Conservation (phyloP, 2,329 filamentous ascomycete species). For the Aureobasidium sp. region DNA sequence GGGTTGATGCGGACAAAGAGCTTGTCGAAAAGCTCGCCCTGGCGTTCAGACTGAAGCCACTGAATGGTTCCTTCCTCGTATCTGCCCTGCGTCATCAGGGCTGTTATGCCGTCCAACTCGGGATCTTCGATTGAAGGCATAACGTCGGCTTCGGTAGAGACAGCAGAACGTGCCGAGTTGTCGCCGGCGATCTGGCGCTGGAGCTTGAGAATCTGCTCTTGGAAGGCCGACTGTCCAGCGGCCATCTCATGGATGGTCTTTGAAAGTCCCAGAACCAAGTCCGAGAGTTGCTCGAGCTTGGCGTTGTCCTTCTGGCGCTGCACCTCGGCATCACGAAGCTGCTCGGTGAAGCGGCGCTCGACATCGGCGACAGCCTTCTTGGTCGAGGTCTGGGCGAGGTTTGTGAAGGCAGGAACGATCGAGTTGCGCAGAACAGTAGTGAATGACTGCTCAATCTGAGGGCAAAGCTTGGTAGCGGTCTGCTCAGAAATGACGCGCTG, state of each 20-base stretch:
- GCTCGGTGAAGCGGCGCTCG: constrained; percentile 51
- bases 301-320: constrained; percentile 48
- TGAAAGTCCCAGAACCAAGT: constrained; percentile 58
- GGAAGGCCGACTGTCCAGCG: constrained; percentile 60
- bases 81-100: constrained; percentile 52
- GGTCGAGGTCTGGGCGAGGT: constrained; percentile 47
- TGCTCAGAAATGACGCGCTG: constrained; percentile 66
- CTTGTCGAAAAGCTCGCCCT: constrained; percentile 54
- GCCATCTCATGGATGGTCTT: constrained; percentile 66
- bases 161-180: constrained; percentile 12
- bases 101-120: constrained; percentile 57
- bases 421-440: constrained; percentile 45
- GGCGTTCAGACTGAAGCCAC: constrained; percentile 57
- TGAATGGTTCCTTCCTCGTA: constrained; percentile 37
- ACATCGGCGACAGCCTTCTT: constrained; percentile 63
- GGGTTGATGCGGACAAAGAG: constrained; percentile 54
- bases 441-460: constrained; percentile 64
- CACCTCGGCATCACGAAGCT: constrained; percentile 45
- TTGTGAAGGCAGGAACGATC: constrained; percentile 48
- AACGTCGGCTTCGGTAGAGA: constrained; percentile 24
- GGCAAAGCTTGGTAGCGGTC: constrained; percentile 58
- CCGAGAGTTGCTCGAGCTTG: constrained; percentile 68
- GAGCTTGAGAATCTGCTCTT: constrained; percentile 45
- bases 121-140: constrained; percentile 43
- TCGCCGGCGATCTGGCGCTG: constrained; percentile 34